These are phyloP conservation scores for Primulina huaijiensis DNA, from an alignment of 257 asterid species.

Conservation along the genomic window DNA sequence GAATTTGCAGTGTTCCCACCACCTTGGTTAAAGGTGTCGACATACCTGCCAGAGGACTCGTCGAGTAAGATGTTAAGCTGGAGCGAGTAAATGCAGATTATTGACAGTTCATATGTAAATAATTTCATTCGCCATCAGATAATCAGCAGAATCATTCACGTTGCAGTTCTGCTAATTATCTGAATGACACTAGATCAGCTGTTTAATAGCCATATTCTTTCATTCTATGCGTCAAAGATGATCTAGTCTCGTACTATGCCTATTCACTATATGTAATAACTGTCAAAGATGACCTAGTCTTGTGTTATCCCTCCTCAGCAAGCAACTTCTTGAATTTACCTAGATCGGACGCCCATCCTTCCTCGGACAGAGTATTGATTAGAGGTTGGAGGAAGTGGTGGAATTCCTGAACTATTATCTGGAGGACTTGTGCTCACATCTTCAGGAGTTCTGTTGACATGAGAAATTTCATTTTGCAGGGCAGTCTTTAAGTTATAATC, in stretches of 20 bases:
- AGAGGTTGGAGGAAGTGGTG: slow-evolving; percentile 93
- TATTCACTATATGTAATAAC: neutral
- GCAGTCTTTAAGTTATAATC: slow-evolving; percentile 71
- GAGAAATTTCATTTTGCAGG: slow-evolving; percentile 51
- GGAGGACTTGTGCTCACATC: slow-evolving; percentile 44
- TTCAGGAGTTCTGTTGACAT: slow-evolving; percentile 54
- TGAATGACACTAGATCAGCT: neutral
- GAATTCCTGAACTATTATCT: slow-evolving; percentile 75
- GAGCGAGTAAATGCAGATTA: neutral
- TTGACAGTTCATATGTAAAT: slow-evolving; percentile 25
- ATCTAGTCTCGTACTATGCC: neutral
- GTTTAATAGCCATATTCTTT: neutral
- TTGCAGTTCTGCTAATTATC: neutral
- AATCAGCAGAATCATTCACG: neutral
- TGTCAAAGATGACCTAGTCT: neutral
- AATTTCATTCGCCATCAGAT: neutral
- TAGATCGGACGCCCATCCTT: slow-evolving; percentile 74
- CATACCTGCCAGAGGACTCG: slow-evolving; percentile 34
- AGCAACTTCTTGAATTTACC: slow-evolving; percentile 43
- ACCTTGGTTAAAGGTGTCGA: slow-evolving; percentile 63
- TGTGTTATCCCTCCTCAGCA: neutral
- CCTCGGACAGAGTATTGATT: slow-evolving; percentile 89
- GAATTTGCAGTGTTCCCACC: slow-evolving; percentile 57
- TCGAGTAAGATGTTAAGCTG: slow-evolving; percentile 6
- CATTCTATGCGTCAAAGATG: neutral